Evolutionary conservation across 2,329 filamentous ascomycete genomes (phyloP), one percentile per base, ranked within the genome.

Genomic region (Colletotrichum sansevieriae): DNA sequence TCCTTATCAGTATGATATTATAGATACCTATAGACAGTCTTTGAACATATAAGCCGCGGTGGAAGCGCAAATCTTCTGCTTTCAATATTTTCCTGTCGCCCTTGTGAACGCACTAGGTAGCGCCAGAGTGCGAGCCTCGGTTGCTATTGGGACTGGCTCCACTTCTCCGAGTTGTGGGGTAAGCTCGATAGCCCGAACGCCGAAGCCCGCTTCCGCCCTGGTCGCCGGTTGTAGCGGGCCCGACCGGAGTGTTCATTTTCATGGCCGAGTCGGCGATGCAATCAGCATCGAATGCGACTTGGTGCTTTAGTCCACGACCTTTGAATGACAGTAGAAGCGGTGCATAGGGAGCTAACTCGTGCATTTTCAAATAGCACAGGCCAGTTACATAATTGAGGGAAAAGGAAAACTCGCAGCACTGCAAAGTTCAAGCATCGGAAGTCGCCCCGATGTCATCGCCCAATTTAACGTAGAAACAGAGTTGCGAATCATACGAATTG

Each of bases 1-100:
- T 47, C 37, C 20, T 63, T 51, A n/a, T 56, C 54, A 22, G 41
- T 63, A 51, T 52, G 29, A 46, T 52, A 63, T 54, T 52, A 51
- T 37, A 56, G 8, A 56, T 63, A 66, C 43, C 58, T 41, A 25
- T 37, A 66, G 64, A 57, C 43, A 35, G 20, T 18, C 43, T 37
- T 43, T 55, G 20, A 61, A 63, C 35, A 56, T 66, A 56, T 20
- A 57, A 51, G n/a, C 59, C 58, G 9, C 43, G 4, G 49, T 29
- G 41, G 47, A 37, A 67, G 51, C 51, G 59, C 51, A 49, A 18
- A 20, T 29, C n/a, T 25, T 20, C 1, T 6, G 11, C 29, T 58
- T 8, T 29, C 37, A 18, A 54, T 8, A 1, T 0, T 37, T 11
- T 39, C 55, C n/a, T 13, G 41, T 39, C 1, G 33, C 3, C 37